Base-by-base conservation (phyloP, 805 yeast genomes). In the Saccharomycopsis guyanensis region DNA sequence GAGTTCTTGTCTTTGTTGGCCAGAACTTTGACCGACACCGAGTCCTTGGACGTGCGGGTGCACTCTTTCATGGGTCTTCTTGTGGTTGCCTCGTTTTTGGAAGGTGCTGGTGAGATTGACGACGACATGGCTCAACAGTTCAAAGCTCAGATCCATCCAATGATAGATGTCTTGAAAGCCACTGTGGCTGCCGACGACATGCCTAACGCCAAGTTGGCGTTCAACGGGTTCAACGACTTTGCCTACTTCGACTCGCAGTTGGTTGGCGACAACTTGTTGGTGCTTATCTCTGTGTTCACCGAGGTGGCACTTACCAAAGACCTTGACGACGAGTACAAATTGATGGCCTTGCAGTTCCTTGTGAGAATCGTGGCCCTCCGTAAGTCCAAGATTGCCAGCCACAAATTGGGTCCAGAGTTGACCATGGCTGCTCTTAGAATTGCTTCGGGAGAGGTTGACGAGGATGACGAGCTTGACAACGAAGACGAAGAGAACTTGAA, bases 401-500 rank as follows among this genome's bases (percentile, higher is more conserved):
- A 83, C 60, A 86, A 86, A 66, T 69, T 89, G 54, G 98, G 97
- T 50, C 89, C 87, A 38, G 76, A 74, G 46, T 74, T 93, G 56
- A 78, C 93, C 37, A 63, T 76, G 53, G 73, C 83, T 52, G 91
- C 93, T 47, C 69, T 86, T 49, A 73, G 76, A 56, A 79, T 91
- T 53, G 82, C 93, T 20, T 73, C 88, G 53, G 95, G 86, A 66
- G 94, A 84, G 57, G 78, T 82, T 46, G 93, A 84, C 55, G 82
- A 78, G 38, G 85, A 78, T 45, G 81, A 75, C 31, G 91, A 83
- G 61, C 72, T 84, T 54, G 78, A 78, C 53, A 80, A 76, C 50
- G 91, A 84, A 58, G 89, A 83, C 53, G 96, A 86, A 60, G 94
- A 88, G 57, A 91, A 86, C 56, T 96, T 88, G 64, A 88, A 86